Evolutionary conservation across 176 grass and related monocot genomes (phyloP), one percentile per base, ranked within the genome.

Genomic region (Aegilops bicornis): DNA sequence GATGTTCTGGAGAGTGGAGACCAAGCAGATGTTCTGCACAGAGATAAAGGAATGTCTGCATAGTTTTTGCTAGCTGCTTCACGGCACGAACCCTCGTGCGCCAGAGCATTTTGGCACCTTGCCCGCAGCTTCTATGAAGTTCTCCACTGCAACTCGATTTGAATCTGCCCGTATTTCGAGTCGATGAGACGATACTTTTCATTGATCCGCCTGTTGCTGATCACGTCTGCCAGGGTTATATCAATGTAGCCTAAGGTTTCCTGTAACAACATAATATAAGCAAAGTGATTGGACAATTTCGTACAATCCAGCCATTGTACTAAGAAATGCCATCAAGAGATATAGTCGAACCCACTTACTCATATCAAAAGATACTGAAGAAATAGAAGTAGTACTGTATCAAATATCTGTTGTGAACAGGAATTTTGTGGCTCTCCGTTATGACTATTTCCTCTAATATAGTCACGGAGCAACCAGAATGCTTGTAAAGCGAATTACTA

Each of bases 141-240:
- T 67, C 83, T 92, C 97, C 97, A 99, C 80, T 83, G 94, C 88
- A 99, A 59, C 77, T 99, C 97, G 59, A 99, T 90, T 83, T 94
- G 97, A 83, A 99, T 91, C 72, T 80, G 86, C 67, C 92, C 97
- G 54, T 96, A 94, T 52, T 99, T 94, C 2, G 94, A 96, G 62
- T 91, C 94, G 1, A 94, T 91, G 50, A 99, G 92, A 78, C 92
- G 97, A 66, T 90, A 90, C 75, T 83, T 93, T 24, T 91, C 87
- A 15, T 99, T 99, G 8, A 88, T 94, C 76, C 94, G 83, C 87
- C 89, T 99, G 86, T 91, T 93, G 68, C 73, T 93, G 23, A 96
- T 89, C 66, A 96, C 91, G 22, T 92, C 94, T 65, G 68, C 89
- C 79, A 96, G 83, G 62, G 78, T 86, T 62, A 96, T 82, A 84